These are phyloP conservation scores for Ananas comosus DNA, from an alignment of 176 grass and related monocot genomes.

Conservation along the genomic window DNA sequence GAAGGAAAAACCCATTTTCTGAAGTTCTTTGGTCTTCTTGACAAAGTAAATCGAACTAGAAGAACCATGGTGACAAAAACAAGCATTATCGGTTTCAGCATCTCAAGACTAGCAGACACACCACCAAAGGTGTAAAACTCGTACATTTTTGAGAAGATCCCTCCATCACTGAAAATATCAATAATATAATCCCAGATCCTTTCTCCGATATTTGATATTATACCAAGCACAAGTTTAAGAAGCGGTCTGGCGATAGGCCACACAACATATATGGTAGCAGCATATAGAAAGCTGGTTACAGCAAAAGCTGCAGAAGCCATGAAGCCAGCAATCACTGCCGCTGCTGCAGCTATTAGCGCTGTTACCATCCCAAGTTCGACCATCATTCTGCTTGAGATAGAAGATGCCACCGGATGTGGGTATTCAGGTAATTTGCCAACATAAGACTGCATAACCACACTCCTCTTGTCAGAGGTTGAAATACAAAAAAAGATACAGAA, in stretches of 20 bases:
- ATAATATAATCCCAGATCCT: constrained; percentile 16
- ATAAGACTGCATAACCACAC: constrained; percentile 12
- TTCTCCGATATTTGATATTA: constrained; percentile 19
- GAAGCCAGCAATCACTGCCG: constrained; percentile 9
- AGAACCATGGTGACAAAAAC: constrained; percentile 29
- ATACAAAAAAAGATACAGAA: background rate
- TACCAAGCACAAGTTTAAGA: constrained; percentile 10
- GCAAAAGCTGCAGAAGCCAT: constrained; percentile 27
- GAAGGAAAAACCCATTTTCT: constrained; percentile 26
- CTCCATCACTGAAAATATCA: constrained; percentile 21
- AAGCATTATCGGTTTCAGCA: constrained; percentile 27
- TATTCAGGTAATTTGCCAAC: constrained; percentile 17
- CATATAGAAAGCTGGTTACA: constrained; percentile 22
- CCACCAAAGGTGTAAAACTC: constrained; percentile 25
- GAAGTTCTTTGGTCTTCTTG: constrained; percentile 27
- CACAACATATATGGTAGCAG: constrained; percentile 18
- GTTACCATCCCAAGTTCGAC: constrained; percentile 30
- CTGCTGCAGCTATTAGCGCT: constrained; percentile 13
- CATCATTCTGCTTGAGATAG: constrained; percentile 24
- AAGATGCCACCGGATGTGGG: constrained; percentile 22
- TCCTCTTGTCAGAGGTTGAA: background rate
- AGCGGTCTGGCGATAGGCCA: constrained; percentile 19
- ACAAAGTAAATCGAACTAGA: constrained; percentile 26
- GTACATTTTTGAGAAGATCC: constrained; percentile 19
- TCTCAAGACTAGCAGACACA: constrained; percentile 21